Evolutionary conservation across 805 yeast species (phyloP), one percentile per base, ranked within the genome.

Genomic region (Suhomyces canberraensis): DNA sequence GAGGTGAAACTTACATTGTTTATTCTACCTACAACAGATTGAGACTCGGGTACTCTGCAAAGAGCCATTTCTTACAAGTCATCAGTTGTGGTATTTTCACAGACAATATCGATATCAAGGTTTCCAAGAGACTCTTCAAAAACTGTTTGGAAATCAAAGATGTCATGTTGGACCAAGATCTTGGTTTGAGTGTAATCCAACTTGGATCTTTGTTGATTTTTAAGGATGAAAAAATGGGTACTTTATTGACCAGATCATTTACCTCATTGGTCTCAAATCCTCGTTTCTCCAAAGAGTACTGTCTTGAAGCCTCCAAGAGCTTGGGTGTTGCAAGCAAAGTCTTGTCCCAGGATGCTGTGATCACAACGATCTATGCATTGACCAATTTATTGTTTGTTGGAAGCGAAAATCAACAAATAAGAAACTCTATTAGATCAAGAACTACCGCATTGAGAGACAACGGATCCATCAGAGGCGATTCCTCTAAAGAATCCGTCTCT

Each of bases 361-460:
- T 89, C 7, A 81, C 95, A 6, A 76, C 91, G 1, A 79, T 93
- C 35, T 93, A 93, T 60, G 80, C 95, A 0, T 69, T 91, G 45
- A 78, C 85, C 14, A 93, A 93, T 54, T 58, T 84, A 41, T 61
- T 91, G 21, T 75, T 81, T 35, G 75, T 70, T 36, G 80, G 73
- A 11, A 75, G 61, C 41, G 73, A 63, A 48, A 63, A 54, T 33
- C 48, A 52, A 22, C 61, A 57, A 36, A 41, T 32, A n/a, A 32
- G 35, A 16, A 31, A 24, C 28, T 15, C 15, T 15, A 22, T 22
- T 7, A 21, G 34, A 22, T 15, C 28, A 33, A 45, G 72, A 59
- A 35, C 55, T 53, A 33, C 66, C 53, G 36, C 64, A 41, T 6
- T 30, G n/a, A 27, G 33, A 25, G 42, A 48, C 30, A 40, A 36